Percentiles rank a stretch among this genome's conserved stretches.
Evolutionary conservation across 495 filamentous ascomycete species (phyloP).

Genomic region (Trichoderma virens): DNA sequence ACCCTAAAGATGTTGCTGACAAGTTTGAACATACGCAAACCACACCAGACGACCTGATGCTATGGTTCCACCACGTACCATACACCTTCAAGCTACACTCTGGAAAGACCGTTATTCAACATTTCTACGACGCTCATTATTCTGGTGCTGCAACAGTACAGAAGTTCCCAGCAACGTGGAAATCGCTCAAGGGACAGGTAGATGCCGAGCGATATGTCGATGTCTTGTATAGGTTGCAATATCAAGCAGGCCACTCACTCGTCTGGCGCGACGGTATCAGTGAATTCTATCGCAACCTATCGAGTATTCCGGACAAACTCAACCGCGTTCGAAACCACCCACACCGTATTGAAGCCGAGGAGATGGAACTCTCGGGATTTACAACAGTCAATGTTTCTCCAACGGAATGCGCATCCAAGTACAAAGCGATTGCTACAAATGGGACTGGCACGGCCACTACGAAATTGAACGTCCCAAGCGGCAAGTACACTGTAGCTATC

Average conservation of each 20-base stretch:
- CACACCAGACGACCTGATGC: slow-evolving; percentile 59
- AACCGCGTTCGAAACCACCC: slow-evolving; percentile 49
- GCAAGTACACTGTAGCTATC: slow-evolving; percentile 55
- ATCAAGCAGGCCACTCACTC: slow-evolving; percentile 61
- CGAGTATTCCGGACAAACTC: slow-evolving; percentile 46
- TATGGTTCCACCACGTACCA: slow-evolving; percentile 72
- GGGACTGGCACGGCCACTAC: slow-evolving; percentile 39
- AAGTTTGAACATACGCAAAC: slow-evolving; percentile 53
- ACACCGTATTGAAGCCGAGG: slow-evolving; percentile 54
- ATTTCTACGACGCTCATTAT: slow-evolving; percentile 70
- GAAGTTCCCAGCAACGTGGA: slow-evolving; percentile 47
- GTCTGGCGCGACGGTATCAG: slow-evolving; percentile 62
- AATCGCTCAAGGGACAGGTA: slow-evolving; percentile 44
- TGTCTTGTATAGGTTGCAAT: slow-evolving; percentile 47
- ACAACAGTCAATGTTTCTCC: slow-evolving; percentile 36
- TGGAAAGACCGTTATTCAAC: slow-evolving; percentile 65
- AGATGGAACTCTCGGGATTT: slow-evolving; percentile 49
- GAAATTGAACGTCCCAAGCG: slow-evolving; percentile 37
- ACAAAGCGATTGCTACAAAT: slow-evolving; percentile 37
- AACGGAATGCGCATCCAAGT: slow-evolving; percentile 43
- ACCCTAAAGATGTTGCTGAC: slow-evolving; percentile 50
- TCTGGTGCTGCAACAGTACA: slow-evolving; percentile 51
- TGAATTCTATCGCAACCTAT: slow-evolving; percentile 53
- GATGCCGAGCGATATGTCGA: slow-evolving; percentile 56
- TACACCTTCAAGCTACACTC: slow-evolving; percentile 58